These are phyloP conservation scores for Aspergillus wentii DNA, from an alignment of 495 filamentous ascomycete species.

Conservation along the genomic window DNA sequence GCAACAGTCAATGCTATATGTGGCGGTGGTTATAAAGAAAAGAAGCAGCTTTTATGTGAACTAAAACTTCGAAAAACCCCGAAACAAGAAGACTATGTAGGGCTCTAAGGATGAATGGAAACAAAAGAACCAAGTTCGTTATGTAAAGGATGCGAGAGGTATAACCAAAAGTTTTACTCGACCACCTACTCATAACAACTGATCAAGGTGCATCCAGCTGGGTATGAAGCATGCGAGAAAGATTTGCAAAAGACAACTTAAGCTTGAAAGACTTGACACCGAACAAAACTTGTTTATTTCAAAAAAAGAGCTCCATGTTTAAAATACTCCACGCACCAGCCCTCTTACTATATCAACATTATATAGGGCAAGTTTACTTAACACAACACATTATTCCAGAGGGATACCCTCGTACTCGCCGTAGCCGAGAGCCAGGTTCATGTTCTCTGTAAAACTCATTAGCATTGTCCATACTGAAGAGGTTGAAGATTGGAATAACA, in stretches of 20 bases:
- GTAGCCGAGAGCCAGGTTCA: conserved; percentile 94
- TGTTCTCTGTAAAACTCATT: conserved; percentile 63
- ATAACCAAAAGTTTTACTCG: no score
- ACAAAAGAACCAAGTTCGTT: conserved; percentile 10
- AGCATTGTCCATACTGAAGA: neutral
- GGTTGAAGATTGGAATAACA: conserved; percentile 29
- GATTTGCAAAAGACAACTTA: conserved; percentile 5
- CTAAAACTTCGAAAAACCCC: neutral
- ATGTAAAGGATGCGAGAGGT: no score
- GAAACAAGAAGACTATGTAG: neutral
- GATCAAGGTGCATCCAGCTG: conserved; percentile 27
- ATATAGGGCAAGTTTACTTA: conserved; percentile 9
- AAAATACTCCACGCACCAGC: conserved; percentile 16
- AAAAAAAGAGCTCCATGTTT: conserved; percentile 10
- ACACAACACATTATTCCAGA: conserved; percentile 40
- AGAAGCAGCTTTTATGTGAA: neutral
- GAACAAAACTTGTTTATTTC: conserved; percentile 8
- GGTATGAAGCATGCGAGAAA: conserved; percentile 25
- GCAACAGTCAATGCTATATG: no score
- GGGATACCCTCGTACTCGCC: conserved; percentile 91
- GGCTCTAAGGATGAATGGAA: no score
- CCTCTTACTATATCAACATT: conserved; percentile 17
- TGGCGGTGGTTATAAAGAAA: no score
- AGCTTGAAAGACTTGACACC: conserved; percentile 4
- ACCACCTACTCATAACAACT: conserved; percentile 28